phyloP scores from a whole-genome alignment of 2,329 filamentous ascomycete species.

The Sporothrix brunneoviolacea region DNA sequence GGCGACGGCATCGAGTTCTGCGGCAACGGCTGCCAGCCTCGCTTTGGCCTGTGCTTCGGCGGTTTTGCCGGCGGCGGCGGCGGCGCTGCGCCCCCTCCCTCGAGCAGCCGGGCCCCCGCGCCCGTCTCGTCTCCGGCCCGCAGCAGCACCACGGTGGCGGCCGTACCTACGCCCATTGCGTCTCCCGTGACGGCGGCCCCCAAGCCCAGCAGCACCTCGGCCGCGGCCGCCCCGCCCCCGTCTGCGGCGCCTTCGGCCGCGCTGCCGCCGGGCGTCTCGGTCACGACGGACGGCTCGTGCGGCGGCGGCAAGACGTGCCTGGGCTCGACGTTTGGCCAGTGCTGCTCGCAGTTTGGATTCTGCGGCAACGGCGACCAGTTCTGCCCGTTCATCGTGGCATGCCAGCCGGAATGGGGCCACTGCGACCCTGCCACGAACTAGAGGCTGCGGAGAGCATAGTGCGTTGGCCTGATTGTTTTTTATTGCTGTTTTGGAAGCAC shows the following conservation, averaged over 20 bases:
- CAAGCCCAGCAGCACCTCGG: neutral
- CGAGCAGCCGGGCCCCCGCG: neutral
- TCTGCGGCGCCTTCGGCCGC: neutral
- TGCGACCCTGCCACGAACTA: slow-evolving; percentile 33
- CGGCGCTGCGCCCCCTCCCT: neutral
- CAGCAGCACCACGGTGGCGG: neutral
- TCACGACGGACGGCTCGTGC: slow-evolving; percentile 13
- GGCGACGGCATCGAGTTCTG: slow-evolving; percentile 16
- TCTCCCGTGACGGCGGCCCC: neutral
- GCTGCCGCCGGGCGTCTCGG: neutral
- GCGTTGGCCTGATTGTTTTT: no score
- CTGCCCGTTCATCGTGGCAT: slow-evolving; percentile 23
- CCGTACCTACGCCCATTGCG: neutral
- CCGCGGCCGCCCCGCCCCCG: neutral
- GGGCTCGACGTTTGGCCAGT: slow-evolving; percentile 37
- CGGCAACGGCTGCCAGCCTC: slow-evolving; percentile 14
- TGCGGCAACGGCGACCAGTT: slow-evolving; percentile 32
- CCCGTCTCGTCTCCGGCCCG: neutral
- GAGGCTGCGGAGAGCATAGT: no score
- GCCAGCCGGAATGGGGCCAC: slow-evolving; percentile 25
- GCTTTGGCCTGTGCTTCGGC: slow-evolving; percentile 13
- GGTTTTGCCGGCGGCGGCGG: neutral
- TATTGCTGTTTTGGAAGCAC: no score
- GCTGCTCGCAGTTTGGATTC: slow-evolving; percentile 40
- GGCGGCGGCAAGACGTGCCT: slow-evolving; percentile 22